Evolutionary conservation across 495 filamentous ascomycete genomes (phyloP), one percentile per base, ranked within the genome.

Genomic region (Aspergillus diversus): DNA sequence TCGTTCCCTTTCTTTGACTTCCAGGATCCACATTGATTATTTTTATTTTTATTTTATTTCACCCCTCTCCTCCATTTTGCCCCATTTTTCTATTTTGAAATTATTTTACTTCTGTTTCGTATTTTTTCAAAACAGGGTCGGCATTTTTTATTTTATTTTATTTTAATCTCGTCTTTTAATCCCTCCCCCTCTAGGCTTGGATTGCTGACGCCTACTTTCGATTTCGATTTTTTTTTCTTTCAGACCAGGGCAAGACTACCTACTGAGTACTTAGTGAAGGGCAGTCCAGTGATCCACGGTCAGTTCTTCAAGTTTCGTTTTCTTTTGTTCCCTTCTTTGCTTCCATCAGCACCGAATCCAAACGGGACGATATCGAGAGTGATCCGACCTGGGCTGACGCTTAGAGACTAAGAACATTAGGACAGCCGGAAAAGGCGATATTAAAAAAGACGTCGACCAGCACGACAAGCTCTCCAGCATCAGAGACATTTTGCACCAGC

Each of bases 401-500:
- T 43, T 49, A 59, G 55, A 59, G 54, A 66, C 47, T 33, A 56
- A 60, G 42, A 60, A 34, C 39, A 13, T 43, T 6, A 48, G n/a
- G 15, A 37, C 21, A 16, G 33, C 42, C 33, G 9, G 21, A 27
- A 27, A 27, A 27, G 21, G 21, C 21, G 21, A 27, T 2, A 27
- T 27, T 27, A 27, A 27, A 56, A 60, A 51, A 49, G 39, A 60
- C 34, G 46, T 15, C 21, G 39, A 31, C 32, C 39, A 56, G 52
- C 54, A 63, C 61, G 50, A 35, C 62, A 51, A 21, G 59, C 51
- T 34, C 39, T 46, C 37, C 37, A 60, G 57, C 60, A 59, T 61
- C 57, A 66, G 63, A 66, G 60, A 69, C 67, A 64, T 59, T 61
- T 46, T 63, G 56, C 64, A 51, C 53, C 61, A 51, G 55, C 37